Evolutionary conservation across 225 moss, liverwort and hornwort genomes (phyloP).

Genomic region (Asterella californica): DNA sequence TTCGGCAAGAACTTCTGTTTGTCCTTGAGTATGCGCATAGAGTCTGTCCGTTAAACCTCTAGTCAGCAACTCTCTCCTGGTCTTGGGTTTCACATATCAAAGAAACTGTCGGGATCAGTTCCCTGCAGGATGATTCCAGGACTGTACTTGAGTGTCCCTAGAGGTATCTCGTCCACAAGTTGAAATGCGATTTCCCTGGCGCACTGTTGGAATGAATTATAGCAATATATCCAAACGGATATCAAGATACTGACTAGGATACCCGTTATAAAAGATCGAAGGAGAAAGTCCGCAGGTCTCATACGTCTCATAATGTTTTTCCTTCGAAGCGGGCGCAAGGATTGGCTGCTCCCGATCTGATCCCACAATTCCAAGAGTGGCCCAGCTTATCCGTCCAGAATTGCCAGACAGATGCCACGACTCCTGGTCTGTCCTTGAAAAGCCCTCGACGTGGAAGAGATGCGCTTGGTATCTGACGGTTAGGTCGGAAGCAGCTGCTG

Average conservation of each 20-base stretch:
- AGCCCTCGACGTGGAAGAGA: background rate
- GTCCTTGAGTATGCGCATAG: background rate
- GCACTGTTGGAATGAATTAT: background rate
- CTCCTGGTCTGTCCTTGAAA: background rate
- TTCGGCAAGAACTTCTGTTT: background rate
- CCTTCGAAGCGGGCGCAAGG: background rate
- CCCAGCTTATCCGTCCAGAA: background rate
- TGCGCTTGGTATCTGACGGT: background rate
- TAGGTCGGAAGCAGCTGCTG: background rate
- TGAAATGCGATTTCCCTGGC: background rate
- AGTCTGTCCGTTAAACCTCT: background rate
- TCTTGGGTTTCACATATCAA: background rate
- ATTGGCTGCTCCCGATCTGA: background rate
- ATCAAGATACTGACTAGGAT: conserved; percentile 1
- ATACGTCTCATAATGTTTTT: conserved; percentile 7
- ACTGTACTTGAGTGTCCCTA: background rate
- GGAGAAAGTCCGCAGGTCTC: background rate
- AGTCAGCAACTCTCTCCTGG: background rate
- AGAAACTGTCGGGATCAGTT: background rate
- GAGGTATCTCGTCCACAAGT: background rate
- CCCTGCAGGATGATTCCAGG: background rate
- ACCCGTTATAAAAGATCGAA: conserved; percentile 7
- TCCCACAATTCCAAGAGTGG: background rate
- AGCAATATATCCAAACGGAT: background rate
- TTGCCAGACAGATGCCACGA: background rate